Conservation (phyloP, 768 basidiomycete species). For the Serendipita sp. region DNA sequence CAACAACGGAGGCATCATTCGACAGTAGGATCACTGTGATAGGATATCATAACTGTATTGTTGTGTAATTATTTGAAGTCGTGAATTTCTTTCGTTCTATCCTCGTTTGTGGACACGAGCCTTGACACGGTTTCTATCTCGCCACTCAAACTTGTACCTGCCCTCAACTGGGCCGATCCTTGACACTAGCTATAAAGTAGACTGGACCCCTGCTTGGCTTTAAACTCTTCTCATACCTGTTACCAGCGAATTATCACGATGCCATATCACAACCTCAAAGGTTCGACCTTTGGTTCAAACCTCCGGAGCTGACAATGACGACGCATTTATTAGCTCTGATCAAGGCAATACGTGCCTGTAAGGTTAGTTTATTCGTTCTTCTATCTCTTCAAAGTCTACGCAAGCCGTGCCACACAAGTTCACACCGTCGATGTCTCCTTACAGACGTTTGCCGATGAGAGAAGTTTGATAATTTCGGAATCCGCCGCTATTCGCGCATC, state of each 20-base stretch:
- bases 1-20: neutral
- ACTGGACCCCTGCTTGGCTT: neutral
- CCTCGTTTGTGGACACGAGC: too few relatives aligned
- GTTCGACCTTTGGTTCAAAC: constrained; percentile 24
- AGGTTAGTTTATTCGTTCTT: constrained; percentile 34
- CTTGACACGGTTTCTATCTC: too few relatives aligned
- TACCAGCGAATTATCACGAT: constrained; percentile 8
- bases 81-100: too few relatives aligned
- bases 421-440: neutral
- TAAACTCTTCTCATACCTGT: neutral
- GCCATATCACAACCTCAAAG: constrained; percentile 69
- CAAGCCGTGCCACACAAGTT: neutral
- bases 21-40: neutral
- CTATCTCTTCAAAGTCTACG: neutral
- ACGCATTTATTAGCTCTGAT: constrained; percentile 54
- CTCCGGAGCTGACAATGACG: constrained; percentile 16
- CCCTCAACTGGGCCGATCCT: neutral
- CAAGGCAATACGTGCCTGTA: constrained; percentile 95
- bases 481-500: constrained; percentile 93
- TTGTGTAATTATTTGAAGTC: neutral
- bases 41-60: neutral
- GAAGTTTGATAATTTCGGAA: constrained; percentile 91
- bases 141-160: neutral
- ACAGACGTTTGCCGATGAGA: constrained; percentile 96
- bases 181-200: neutral